Evolutionary conservation across 2,329 filamentous ascomycete species (phyloP), one percentile per base, ranked within the genome.

Genomic region (Xylariales sp.): DNA sequence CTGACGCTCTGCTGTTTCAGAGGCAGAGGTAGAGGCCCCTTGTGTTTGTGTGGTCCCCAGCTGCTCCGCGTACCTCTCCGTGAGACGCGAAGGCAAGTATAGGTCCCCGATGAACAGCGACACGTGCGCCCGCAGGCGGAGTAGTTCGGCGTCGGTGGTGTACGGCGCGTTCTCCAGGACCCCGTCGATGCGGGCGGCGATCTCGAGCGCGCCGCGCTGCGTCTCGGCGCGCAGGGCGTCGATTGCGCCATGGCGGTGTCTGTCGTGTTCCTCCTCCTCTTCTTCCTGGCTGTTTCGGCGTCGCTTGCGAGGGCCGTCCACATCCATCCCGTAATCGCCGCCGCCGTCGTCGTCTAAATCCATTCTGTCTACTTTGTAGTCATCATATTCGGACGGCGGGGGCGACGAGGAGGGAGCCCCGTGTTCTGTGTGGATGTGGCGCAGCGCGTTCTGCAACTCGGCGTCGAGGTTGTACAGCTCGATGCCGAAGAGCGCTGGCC

Each of bases 401-500:
- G 61, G n/a, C 3, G 36, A 46, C n/a, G 53, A 55, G 18, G 52
- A 36, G 0, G 63, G 58, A 30, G 56, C 60, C 3, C 62, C 62
- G 59, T 28, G 41, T 28, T 49, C 52, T 28, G 10, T 85, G 71
- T 10, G 75, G 77, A 62, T 62, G 0, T 59, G 50, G n/a, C 81
- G 77, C 45, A 86, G 75, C 10, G 80, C 84, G 58, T 77, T 75
- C 62, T 78, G 81, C 75, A 86, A 86, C 81, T 89, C 89, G 54
- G 87, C 83, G 75, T 92, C 87, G 1, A 90, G 83, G 69, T 91
- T 88, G 77, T 93, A 94, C 59, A 97, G 86, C 87, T 96, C 95
- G 53, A 93, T 87, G 56, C 89, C 89, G 73, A 95, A 90, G 81
- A 97, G 87, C 14, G 91, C 91, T 14, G 92, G 90, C 81, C 93